phyloP scores from a whole-genome alignment of 1,139 yeast genomes.

The Tardiomyces blankii region DNA sequence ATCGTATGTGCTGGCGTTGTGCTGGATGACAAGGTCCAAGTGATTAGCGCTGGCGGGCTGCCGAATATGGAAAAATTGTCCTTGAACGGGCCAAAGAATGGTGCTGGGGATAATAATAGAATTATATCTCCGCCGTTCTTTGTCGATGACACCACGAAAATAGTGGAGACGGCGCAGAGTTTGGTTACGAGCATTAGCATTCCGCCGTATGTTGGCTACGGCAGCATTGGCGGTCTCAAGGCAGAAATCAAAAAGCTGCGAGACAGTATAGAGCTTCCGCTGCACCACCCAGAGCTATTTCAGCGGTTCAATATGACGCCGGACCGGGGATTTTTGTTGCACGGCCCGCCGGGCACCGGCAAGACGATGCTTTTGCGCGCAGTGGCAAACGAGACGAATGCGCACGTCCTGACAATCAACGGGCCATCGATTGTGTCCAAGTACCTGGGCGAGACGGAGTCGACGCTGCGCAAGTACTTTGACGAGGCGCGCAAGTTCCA shows the following conservation, averaged over 20 bases:
- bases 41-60: background rate
- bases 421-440: slow-evolving; percentile 91
- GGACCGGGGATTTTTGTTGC: slow-evolving; percentile 66
- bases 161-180: background rate
- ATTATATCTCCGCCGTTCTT: background rate
- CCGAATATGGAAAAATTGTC: background rate
- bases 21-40: background rate
- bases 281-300: slow-evolving; percentile 66
- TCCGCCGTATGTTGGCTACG: slow-evolving; percentile 25
- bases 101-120: background rate
- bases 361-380: slow-evolving; percentile 82
- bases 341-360: slow-evolving; percentile 98
- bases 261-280: slow-evolving; percentile 68
- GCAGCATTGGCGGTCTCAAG: slow-evolving; percentile 66
- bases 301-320: slow-evolving; percentile 82
- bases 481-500: slow-evolving; percentile 75
- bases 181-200: background rate
- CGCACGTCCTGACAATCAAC: slow-evolving; percentile 75
- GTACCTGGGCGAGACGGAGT: slow-evolving; percentile 89
- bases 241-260: slow-evolving; percentile 52
- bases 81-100: background rate
- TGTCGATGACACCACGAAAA: background rate
- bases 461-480: slow-evolving; percentile 67
- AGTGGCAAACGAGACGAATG: slow-evolving; percentile 57
- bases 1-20: background rate